Conservation (phyloP, 208 protist genomes). For the Naegleria lovaniensis region DNA sequence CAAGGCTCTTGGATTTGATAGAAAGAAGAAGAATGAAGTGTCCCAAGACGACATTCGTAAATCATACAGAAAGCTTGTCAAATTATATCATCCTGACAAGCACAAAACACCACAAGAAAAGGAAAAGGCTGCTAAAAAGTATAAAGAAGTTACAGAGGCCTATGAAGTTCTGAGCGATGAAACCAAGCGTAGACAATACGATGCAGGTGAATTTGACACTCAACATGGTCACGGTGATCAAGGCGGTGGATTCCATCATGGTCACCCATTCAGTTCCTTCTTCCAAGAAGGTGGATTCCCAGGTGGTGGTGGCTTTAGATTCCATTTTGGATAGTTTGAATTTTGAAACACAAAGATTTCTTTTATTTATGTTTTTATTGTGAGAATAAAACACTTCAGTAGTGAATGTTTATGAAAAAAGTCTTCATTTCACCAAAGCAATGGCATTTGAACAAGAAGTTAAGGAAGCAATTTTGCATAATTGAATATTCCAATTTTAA, state of each 20-base stretch:
- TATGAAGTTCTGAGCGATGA: constrained; percentile 92
- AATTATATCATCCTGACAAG: constrained; percentile 18
- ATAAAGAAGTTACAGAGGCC: constrained; percentile 86
- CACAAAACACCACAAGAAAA: constrained; percentile 46
- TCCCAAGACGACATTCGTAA: background rate
- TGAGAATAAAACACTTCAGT: no score
- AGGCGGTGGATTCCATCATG: background rate
- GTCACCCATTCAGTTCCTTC: background rate
- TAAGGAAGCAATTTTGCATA: background rate
- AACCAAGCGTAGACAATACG: constrained; percentile 92
- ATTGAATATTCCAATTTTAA: no score
- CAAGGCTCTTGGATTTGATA: constrained; percentile 10
- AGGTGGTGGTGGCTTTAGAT: background rate
- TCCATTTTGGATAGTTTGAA: background rate
- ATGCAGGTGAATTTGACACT: constrained; percentile 44
- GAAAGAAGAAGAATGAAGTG: background rate
- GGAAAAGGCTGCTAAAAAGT: constrained; percentile 62
- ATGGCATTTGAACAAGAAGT: no score
- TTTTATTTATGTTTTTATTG: no score
- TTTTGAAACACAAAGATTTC: no score
- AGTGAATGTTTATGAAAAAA: no score
- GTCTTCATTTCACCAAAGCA: no score
- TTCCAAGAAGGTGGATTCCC: constrained; percentile 14
- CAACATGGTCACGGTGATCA: constrained; percentile 94
- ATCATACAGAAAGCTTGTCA: constrained; percentile 15